These are phyloP conservation scores for Nemania bipapillata DNA, from an alignment of 2,329 filamentous ascomycete genomes.

Conservation along the genomic window DNA sequence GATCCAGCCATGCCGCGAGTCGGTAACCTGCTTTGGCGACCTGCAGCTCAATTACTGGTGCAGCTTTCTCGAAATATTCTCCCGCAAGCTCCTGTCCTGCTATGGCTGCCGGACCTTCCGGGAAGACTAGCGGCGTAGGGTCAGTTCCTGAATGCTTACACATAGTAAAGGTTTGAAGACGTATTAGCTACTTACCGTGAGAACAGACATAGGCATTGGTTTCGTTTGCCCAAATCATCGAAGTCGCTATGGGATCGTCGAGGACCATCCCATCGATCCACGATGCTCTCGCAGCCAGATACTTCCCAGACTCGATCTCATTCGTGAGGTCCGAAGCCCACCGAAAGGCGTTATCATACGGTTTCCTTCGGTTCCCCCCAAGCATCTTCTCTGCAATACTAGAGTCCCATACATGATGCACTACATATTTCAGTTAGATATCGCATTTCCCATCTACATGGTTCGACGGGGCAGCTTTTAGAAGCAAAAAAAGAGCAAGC, in stretches of 20 bases:
- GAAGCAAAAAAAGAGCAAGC: not conserved
- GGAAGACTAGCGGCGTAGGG: constrained; percentile 62
- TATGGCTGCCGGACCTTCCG: constrained; percentile 68
- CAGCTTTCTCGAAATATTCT: constrained; percentile 71
- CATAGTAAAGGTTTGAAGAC: constrained; percentile 13
- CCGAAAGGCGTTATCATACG: constrained; percentile 61
- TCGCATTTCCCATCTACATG: constrained; percentile 2
- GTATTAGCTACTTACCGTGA: constrained; percentile 60
- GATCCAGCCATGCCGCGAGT: constrained; percentile 73
- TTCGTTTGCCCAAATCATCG: constrained; percentile 72
- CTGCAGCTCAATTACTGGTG: constrained; percentile 72
- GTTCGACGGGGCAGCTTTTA: not conserved
- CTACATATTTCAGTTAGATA: constrained; percentile 27
- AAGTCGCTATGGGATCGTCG: constrained; percentile 64
- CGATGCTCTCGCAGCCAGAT: constrained; percentile 57
- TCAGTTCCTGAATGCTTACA: constrained; percentile 25
- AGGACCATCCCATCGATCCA: constrained; percentile 71
- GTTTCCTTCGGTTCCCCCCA: constrained; percentile 63
- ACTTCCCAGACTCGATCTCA: constrained; percentile 68
- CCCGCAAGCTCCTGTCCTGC: constrained; percentile 69
- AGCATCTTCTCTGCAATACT: constrained; percentile 73
- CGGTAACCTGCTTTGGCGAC: constrained; percentile 76
- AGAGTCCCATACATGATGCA: constrained; percentile 79
- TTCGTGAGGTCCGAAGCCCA: constrained; percentile 68
- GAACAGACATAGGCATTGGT: constrained; percentile 71